phyloP scores from a whole-genome alignment of 352 stramenopile genomes.

The Pythium plurisporium region DNA sequence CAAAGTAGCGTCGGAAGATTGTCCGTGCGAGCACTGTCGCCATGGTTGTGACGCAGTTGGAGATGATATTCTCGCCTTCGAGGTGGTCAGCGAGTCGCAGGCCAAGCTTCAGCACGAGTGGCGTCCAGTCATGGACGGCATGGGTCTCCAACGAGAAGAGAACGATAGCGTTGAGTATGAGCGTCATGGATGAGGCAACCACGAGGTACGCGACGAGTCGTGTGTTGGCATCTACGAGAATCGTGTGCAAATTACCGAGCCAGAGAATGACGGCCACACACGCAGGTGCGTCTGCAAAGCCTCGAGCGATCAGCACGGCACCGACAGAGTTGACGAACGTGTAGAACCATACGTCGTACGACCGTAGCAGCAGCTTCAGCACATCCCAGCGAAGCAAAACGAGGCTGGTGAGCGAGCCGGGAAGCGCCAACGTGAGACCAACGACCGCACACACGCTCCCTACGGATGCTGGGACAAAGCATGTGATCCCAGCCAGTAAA shows the following conservation, averaged over 20 bases:
- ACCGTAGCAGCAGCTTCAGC: slow-evolving; percentile 17
- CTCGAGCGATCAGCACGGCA: slow-evolving; percentile 10
- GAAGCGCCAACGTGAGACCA: slow-evolving; percentile 5
- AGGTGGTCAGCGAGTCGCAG: background rate
- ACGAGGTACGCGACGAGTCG: slow-evolving; percentile 4
- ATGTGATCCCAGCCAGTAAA: background rate
- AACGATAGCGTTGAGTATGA: slow-evolving; percentile 5
- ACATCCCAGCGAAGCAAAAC: slow-evolving; percentile 22
- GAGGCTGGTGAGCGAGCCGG: background rate
- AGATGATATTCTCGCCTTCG: slow-evolving; percentile 13
- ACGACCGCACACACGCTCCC: background rate
- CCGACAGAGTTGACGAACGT: slow-evolving; percentile 16
- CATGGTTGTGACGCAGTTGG: slow-evolving; percentile 18
- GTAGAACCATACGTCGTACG: slow-evolving; percentile 46
- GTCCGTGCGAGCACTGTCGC: slow-evolving; percentile 8
- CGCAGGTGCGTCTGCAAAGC: slow-evolving; percentile 21
- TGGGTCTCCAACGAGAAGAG: slow-evolving; percentile 19
- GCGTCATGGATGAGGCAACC: background rate
- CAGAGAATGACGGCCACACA: slow-evolving; percentile 14
- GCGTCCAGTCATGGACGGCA: slow-evolving; percentile 1
- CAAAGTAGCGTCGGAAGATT: slow-evolving; percentile 4
- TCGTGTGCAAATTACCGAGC: slow-evolving; percentile 15
- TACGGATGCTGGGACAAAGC: background rate
- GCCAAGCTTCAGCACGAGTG: background rate
- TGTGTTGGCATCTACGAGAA: slow-evolving; percentile 25